Conservation (phyloP, 257 asterid genomes). For the Capsicum pubescens region DNA sequence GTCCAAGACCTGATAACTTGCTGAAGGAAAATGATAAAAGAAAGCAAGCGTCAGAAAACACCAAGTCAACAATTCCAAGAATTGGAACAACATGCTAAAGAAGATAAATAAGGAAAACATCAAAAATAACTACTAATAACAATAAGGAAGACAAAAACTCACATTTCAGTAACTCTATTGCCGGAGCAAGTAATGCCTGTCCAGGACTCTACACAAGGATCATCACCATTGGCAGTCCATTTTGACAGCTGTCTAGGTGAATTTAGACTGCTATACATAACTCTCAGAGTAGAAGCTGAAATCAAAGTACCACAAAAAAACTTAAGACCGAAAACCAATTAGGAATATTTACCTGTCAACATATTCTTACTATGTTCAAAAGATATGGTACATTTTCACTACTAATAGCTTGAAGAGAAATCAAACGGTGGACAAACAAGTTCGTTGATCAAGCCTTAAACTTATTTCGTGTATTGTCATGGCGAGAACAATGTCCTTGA, state of each 20-base stretch:
- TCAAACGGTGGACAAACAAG: background rate
- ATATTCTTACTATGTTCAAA: background rate
- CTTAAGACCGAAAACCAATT: background rate
- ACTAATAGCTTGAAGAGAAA: background rate
- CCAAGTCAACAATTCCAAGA: too few relatives aligned
- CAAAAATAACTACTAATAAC: background rate
- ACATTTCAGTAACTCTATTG: slow-evolving; percentile 92
- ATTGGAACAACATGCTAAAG: too few relatives aligned
- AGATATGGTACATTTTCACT: background rate
- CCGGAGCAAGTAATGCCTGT: slow-evolving; percentile 82
- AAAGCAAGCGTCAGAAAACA: too few relatives aligned
- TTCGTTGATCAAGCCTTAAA: background rate
- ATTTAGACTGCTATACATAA: slow-evolving; percentile 64
- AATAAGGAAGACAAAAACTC: slow-evolving; percentile 31
- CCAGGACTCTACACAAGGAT: slow-evolving; percentile 90
- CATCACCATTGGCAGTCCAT: slow-evolving; percentile 78
- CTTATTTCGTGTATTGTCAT: background rate
- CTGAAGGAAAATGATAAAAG: too few relatives aligned
- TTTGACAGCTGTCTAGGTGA: slow-evolving; percentile 70
- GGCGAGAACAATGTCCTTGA: background rate
- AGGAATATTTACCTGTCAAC: background rate
- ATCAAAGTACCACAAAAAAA: slow-evolving; percentile 14
- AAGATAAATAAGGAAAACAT: background rate
- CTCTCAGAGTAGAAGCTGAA: slow-evolving; percentile 65
- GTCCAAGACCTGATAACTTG: too few relatives aligned